Evolutionary conservation across 176 grass and related monocot species (phyloP), one percentile per base, ranked within the genome.

Genomic region (Leersia perrieri): DNA sequence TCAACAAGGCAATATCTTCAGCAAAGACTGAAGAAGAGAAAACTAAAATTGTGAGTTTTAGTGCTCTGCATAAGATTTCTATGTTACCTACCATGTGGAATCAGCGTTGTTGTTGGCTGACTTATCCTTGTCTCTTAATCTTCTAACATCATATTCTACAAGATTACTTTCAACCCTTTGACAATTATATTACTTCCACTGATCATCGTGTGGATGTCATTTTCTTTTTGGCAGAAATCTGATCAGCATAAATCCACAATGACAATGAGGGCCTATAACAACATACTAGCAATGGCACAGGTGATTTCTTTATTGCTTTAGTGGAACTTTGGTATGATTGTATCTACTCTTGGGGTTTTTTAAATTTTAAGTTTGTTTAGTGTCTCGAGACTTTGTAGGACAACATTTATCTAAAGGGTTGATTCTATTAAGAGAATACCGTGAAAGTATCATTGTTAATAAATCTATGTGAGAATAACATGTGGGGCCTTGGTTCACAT

Each of bases 281-380:
- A 99, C 82, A 99, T 99, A 88, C 76, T 99, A 85, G 73, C 90
- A 78, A 89, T 99, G 93, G 55, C 85, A 12, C 90, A 99, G 93
- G 97, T 99, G 51, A 32, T 75, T 80, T 64, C 12, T 42, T 72
- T 81, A 4, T 80, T 63, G 28, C 51, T 51, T 72, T 7, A 14
- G 20, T 76, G 74, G 35, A 53, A 81, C 12, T 70, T 64, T 23
- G 33, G 22, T n/a, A 60, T 40, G 63, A 71, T 73, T 60, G 58
- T 33, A 58, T 42, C 41, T 53, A 22, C 20, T 68, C 31, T 61
- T 79, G 18, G 10, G 34, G n/a, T n/a, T n/a, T n/a, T n/a, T n/a
- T n/a, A n/a, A n/a, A 30, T 71, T 55, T 33, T 44, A 63, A 63
- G 20, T 70, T 26, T 71, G 35, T 35, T 41, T 7, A 25, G 20